Conservation (phyloP, 2,329 filamentous ascomycete species). For the Fusarium brevicatenulatum region DNA sequence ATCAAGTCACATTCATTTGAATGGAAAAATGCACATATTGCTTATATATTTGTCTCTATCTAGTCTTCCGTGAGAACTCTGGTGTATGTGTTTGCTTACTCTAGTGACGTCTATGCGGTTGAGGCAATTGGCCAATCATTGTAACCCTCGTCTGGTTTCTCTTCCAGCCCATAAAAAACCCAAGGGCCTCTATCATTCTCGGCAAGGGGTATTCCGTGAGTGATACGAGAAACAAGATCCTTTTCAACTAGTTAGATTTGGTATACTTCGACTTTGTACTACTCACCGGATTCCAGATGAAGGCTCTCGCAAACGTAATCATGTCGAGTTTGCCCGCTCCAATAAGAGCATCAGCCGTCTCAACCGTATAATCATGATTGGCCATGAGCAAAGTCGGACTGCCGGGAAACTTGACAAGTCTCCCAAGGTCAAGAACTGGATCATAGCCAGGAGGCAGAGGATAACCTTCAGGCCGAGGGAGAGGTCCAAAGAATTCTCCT, state of each 20-base stretch:
- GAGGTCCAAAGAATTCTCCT: not conserved
- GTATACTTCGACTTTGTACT: fast-evolving
- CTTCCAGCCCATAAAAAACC: not conserved
- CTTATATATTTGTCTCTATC: not conserved
- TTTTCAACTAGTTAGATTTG: not conserved
- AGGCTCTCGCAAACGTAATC: not conserved
- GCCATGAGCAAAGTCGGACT: constrained; percentile 2
- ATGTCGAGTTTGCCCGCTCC: not conserved
- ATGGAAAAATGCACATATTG: constrained; percentile 9
- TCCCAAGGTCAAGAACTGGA: constrained; percentile 7
- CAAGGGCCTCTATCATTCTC: not conserved
- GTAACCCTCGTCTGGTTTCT: not conserved
- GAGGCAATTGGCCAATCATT: constrained; percentile 9
- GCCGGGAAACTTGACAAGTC: not conserved
- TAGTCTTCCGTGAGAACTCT: fast-evolving
- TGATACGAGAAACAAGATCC: constrained; percentile 6
- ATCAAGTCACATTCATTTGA: constrained; percentile 12
- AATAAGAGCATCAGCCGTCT: not conserved
- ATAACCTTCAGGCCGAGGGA: not conserved
- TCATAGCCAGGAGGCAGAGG: not conserved
- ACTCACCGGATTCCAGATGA: constrained; percentile 11
- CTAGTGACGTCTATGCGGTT: fast-evolving
- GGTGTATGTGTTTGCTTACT: fast-evolving
- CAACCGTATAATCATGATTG: constrained; percentile 12
- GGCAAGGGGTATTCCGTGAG: not conserved